Evolutionary conservation across 805 yeast species (phyloP).

Genomic region (Kodamaea nitidulidarum): DNA sequence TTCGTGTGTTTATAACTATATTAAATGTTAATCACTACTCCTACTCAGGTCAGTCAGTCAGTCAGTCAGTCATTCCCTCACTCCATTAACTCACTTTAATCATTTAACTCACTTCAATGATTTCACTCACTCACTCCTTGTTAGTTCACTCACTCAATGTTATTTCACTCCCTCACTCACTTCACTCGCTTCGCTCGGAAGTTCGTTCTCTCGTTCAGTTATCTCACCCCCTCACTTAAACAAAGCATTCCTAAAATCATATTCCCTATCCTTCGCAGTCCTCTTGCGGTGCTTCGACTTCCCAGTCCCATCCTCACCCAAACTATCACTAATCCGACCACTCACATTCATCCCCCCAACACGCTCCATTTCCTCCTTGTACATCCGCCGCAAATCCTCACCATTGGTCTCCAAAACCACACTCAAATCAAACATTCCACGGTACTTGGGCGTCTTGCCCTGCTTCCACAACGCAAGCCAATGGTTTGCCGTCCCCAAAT

Average conservation of each 20-base stretch:
- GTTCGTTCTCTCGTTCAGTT: no score
- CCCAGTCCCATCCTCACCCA: conserved; percentile 40
- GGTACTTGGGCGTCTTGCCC: conserved; percentile 39
- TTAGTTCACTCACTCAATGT: no score
- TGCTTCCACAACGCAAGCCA: conserved; percentile 62
- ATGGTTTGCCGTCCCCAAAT: conserved; percentile 57
- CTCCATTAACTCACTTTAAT: no score
- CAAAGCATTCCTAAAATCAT: conserved; percentile 34
- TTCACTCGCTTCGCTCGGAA: no score
- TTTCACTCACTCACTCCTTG: no score
- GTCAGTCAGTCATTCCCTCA: no score
- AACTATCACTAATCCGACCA: conserved; percentile 27
- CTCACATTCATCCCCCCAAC: conserved; percentile 25
- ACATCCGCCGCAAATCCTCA: conserved; percentile 19
- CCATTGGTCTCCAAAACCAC: conserved; percentile 30
- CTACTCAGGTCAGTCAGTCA: no score
- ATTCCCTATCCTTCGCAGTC: conserved; percentile 43
- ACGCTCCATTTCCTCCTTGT: conserved; percentile 28
- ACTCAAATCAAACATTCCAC: conserved; percentile 33
- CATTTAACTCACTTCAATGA: no score
- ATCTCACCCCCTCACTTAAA: no score
- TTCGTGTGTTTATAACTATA: no score
- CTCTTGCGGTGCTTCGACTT: conserved; percentile 32
- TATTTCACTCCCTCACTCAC: no score
- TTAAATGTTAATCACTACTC: no score